Percentiles rank a stretch among this genome's conserved stretches.
Conservation (phyloP, 805 yeast species). For the Brettanomyces bruxellensis region DNA sequence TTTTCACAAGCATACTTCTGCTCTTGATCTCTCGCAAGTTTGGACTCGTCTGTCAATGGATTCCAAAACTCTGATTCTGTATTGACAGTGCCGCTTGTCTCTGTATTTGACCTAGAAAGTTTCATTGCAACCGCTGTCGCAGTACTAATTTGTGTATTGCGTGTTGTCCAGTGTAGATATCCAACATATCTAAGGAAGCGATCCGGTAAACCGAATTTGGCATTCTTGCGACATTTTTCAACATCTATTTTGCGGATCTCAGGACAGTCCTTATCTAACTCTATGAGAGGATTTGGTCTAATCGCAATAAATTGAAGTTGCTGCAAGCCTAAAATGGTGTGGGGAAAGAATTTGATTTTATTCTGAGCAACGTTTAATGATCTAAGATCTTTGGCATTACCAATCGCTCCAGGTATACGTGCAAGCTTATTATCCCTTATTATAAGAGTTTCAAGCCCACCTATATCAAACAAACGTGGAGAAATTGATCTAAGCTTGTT, state of each 20-base stretch:
- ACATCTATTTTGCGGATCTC: not conserved
- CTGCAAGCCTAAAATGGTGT: conserved; percentile 39
- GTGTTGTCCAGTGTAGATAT: conserved; percentile 19
- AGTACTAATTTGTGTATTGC: conserved; percentile 15
- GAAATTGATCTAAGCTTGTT: conserved; percentile 40
- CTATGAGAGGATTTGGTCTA: not conserved
- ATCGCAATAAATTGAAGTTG: conserved; percentile 28
- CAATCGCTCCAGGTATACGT: conserved; percentile 38
- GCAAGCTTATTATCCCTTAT: conserved; percentile 42
- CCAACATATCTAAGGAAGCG: conserved; percentile 16
- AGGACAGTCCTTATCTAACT: not conserved
- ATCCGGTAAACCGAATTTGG: not conserved
- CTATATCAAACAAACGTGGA: conserved; percentile 41
- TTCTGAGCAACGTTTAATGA: conserved; percentile 46
- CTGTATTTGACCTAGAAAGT: conserved; percentile 24
- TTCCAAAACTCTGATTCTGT: not conserved
- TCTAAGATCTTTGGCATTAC: conserved; percentile 31
- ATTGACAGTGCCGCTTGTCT: conserved; percentile 12
- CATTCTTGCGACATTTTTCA: not conserved
- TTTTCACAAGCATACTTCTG: conserved; percentile 8
- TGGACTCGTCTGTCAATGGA: not conserved
- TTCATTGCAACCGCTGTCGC: conserved; percentile 14
- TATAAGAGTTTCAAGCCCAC: conserved; percentile 41
- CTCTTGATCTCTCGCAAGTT: conserved; percentile 3
- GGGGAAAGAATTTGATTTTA: conserved; percentile 42